These are phyloP conservation scores for Fraxinus cuspidata DNA, from an alignment of 257 asterid genomes.

Conservation along the genomic window DNA sequence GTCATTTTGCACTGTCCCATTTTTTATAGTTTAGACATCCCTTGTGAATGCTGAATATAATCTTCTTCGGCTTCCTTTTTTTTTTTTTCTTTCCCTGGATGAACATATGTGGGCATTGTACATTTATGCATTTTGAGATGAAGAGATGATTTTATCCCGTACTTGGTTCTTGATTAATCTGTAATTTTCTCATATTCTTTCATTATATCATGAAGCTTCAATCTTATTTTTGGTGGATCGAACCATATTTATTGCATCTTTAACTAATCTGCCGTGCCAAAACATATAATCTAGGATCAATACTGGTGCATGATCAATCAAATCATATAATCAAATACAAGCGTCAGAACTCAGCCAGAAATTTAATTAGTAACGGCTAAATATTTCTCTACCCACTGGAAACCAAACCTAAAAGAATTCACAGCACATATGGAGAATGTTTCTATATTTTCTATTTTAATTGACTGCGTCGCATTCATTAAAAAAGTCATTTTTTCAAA, in stretches of 20 bases:
- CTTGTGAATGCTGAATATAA: no score
- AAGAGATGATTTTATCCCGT: no score
- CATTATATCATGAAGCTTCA: no score
- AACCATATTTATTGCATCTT: no score
- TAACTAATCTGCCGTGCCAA: not conserved
- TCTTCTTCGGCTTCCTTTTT: no score
- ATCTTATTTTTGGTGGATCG: no score
- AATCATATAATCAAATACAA: not conserved
- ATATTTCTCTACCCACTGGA: conserved; percentile 1
- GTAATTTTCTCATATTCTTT: no score
- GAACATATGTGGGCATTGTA: no score
- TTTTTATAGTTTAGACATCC: no score
- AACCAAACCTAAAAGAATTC: conserved; percentile 19
- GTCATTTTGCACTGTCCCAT: no score
- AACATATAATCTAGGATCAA: not conserved
- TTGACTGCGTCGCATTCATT: conserved; percentile 3
- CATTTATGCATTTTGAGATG: no score
- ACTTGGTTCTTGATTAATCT: not conserved
- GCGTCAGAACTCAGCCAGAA: not conserved
- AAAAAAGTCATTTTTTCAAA: not conserved
- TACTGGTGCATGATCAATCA: not conserved
- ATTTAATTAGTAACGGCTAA: not conserved
- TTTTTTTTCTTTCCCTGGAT: no score
- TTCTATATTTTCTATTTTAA: not conserved
- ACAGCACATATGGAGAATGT: not conserved